Evolutionary conservation across 2,329 filamentous ascomycete genomes (phyloP), one percentile per base, ranked within the genome.

Genomic region (Bipolaris oryzae): DNA sequence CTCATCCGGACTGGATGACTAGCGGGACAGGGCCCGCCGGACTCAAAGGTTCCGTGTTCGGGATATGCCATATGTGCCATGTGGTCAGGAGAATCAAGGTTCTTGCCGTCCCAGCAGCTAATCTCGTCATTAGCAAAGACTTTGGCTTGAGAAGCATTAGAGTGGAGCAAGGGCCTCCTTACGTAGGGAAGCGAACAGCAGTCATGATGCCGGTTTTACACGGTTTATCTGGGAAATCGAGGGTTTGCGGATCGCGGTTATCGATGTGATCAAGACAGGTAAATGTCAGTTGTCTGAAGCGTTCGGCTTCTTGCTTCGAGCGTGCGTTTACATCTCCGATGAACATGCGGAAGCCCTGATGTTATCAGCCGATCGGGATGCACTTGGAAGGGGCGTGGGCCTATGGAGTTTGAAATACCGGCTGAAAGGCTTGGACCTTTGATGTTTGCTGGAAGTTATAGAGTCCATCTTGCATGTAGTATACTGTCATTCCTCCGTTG

Each of bases 11-110:
- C 67, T 1, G 83, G 84, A 65, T 86, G 83, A 5, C 49, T 71
- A 0, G 68, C 34, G 0, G 83, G 83, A 63, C 84, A 85, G 68
- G 82, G 82, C 50, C 82, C 82, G 15, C 62, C 63, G 15, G 61
- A 56, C 20, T 67, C 66, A 35, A 70, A 69, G 13, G 53, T 60
- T 10, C 65, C 67, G 31, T 53, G 72, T 41, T 73, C 57, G 1
- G 60, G 61, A 49, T 68, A 68, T 3, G 59, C 43, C 57, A 67
- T 63, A 39, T 69, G 63, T 7, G 57, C 53, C 76, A 80, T 82
- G 39, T 69, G 68, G 31, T 69, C 62, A 9, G 65, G 68, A 2
- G 53, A 59, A 50, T 69, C 67, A 6, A 69, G 48, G 20, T 70
- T 68, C 20, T 56, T 51, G 7, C 67, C 64, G 33, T 68, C 64